Evolutionary conservation across 768 basidiomycete species (phyloP).

Genomic region (Glaciozyma antarctica): DNA sequence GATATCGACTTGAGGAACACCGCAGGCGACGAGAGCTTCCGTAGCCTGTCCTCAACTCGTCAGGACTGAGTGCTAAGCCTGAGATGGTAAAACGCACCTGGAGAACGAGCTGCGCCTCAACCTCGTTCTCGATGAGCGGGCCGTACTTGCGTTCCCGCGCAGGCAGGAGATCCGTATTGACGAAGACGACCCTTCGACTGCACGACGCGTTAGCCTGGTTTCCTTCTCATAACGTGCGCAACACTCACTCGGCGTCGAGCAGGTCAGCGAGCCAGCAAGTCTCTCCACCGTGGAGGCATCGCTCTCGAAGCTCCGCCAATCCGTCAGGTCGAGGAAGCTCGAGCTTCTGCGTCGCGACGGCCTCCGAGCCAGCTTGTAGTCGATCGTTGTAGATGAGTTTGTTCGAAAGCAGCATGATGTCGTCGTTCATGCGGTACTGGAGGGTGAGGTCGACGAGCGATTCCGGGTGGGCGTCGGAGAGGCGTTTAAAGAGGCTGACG

Average conservation of each 20-base stretch:
- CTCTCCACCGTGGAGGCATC: background rate
- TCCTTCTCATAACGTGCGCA: background rate
- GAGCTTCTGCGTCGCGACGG: conserved; percentile 56
- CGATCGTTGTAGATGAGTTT: conserved; percentile 69
- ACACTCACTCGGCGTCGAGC: conserved; percentile 15
- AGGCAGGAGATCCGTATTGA: conserved; percentile 79
- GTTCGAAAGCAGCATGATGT: conserved; percentile 88
- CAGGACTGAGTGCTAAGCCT: background rate
- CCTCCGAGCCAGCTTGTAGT: conserved; percentile 65
- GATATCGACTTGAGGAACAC: conserved; percentile 60
- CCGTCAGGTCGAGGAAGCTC: conserved; percentile 47
- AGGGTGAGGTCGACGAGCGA: conserved; percentile 74
- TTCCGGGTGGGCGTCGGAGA: conserved; percentile 64
- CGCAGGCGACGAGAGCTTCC: conserved; percentile 55
- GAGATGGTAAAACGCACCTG: conserved; percentile 35
- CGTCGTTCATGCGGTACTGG: conserved; percentile 94
- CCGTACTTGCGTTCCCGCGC: conserved; percentile 72
- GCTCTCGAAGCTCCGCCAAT: conserved; percentile 35
- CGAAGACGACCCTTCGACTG: conserved; percentile 79
- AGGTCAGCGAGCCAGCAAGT: conserved; percentile 22
- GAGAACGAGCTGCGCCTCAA: conserved; percentile 53
- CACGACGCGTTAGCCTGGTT: background rate
- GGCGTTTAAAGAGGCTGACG: conserved; percentile 73
- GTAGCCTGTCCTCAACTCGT: conserved; percentile 48
- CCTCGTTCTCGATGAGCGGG: conserved; percentile 78